A percentile compares a stretch with the other conserved stretches of the same genome.
These are phyloP conservation scores for Tuber calosporum DNA, from an alignment of 495 filamentous ascomycete genomes.

Conservation along the genomic window DNA sequence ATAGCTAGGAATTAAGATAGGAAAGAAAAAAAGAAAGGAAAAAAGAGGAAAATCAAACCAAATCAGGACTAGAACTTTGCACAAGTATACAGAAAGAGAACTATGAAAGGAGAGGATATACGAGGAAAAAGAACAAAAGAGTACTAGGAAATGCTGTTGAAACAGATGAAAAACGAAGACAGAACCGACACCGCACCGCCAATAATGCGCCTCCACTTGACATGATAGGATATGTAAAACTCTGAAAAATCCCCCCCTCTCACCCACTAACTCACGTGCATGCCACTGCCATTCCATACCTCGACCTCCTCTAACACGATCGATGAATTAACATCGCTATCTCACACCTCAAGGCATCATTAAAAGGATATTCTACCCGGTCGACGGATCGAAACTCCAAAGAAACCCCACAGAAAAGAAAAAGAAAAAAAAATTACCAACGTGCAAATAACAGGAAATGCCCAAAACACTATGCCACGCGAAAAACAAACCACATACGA, in stretches of 20 bases:
- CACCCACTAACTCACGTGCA: neutral
- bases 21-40: slow-evolving; percentile 7
- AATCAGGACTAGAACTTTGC: slow-evolving; percentile 3
- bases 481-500: slow-evolving; percentile 31
- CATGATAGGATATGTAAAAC: slow-evolving; percentile 8
- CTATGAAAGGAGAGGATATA: slow-evolving; percentile 9
- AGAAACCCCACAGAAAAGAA: slow-evolving; percentile 25
- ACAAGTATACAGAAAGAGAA: slow-evolving; percentile 12
- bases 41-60: slow-evolving; percentile 7
- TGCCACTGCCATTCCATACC: neutral
- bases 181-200: neutral
- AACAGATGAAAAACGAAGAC: slow-evolving; percentile 5
- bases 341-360: slow-evolving; percentile 24
- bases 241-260: neutral
- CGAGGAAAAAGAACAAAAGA: slow-evolving; percentile 9
- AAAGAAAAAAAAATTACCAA: slow-evolving; percentile 29
- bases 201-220: slow-evolving; percentile 9
- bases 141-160: neutral
- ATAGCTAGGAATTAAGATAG: neutral
- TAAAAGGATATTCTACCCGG: slow-evolving; percentile 38
- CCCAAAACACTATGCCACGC: slow-evolving; percentile 40
- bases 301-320: slow-evolving; percentile 1
- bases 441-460: slow-evolving; percentile 22
- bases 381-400: slow-evolving; percentile 33
- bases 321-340: slow-evolving; percentile 2